Evolutionary conservation across 2,329 filamentous ascomycete species (phyloP), one percentile per base, ranked within the genome.

Genomic region (Tricladium varicosporioides): DNA sequence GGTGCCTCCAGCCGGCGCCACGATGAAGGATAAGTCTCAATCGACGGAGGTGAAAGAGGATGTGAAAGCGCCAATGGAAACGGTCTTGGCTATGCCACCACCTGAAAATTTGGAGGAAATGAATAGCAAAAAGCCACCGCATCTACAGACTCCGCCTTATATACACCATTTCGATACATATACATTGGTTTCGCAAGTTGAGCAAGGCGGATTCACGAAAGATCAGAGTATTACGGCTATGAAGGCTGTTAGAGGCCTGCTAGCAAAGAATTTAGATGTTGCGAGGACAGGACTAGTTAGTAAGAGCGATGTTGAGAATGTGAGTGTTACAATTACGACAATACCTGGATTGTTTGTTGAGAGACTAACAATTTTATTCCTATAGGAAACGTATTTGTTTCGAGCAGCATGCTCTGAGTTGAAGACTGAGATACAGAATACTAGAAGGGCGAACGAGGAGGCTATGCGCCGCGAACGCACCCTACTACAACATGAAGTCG

Each of bases 111-210:
- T 65, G 11, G 69, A 70, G 45, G 60, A 68, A 36, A 56, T 68
- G 46, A 68, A 76, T 52, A 67, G 76, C 22, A 72, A 75, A 48
- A 80, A 81, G 63, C 81, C 83, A 18, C 87, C 87, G 4, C 86
- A 92, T 70, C 82, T 89, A 69, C 80, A 84, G 48, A 82, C 90
- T 0, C 84, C 89, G 7, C 89, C 87, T 1, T 95, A 96, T 70
- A 86, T 96, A 33, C 94, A 99, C 75, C 92, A 97, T 75, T 99
- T 99, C 73, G 93, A 99, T 74, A 96, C 88, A 19, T 99, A 94
- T 73, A 87, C 85, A 13, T 82, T 97, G 5, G 94, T 97, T 14
- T 88, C 88, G 68, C 85, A 91, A 66, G 84, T 99, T 14, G 81
- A 86, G 15, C 76, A 75, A 0, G 85, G 86, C 11, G 88, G 88